A percentile compares a stretch with the other conserved stretches of the same genome.
phyloP scores from a whole-genome alignment of 2,329 filamentous ascomycete species.

The Xylaria sp. region DNA sequence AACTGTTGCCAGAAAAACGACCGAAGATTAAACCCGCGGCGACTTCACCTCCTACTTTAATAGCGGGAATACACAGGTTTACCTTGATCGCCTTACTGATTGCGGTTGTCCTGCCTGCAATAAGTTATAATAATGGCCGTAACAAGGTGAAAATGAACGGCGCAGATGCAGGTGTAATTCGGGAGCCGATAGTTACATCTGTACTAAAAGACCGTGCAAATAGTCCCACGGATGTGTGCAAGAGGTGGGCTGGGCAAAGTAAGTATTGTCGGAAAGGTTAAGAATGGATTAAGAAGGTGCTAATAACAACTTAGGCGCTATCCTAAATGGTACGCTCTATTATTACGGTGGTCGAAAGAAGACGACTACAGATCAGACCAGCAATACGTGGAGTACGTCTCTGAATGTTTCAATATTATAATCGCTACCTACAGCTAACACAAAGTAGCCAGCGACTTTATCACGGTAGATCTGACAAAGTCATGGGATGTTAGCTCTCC shows the following conservation, averaged over 20 bases:
- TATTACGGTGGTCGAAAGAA: constrained; percentile 78
- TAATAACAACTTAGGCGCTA: constrained; percentile 59
- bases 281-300: background rate
- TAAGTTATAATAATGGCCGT: constrained; percentile 57
- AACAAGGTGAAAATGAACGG: constrained; percentile 56
- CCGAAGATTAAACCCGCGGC: constrained; percentile 58
- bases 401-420: background rate
- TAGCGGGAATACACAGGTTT: constrained; percentile 57
- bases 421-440: constrained; percentile 36
- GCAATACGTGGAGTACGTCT: constrained; percentile 75
- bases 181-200: constrained; percentile 38
- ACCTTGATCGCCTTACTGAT: constrained; percentile 63
- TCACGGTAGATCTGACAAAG: constrained; percentile 76
- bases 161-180: constrained; percentile 61
- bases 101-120: constrained; percentile 61
- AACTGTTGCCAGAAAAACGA: constrained; percentile 54
- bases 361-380: constrained; percentile 65
- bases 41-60: constrained; percentile 56
- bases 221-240: constrained; percentile 68
- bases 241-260: constrained; percentile 74
- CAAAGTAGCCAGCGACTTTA: constrained; percentile 72
- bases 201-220: constrained; percentile 56
- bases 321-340: constrained; percentile 80
- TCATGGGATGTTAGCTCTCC: constrained; percentile 77
- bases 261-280: constrained; percentile 37